A percentile compares a stretch with the other conserved stretches of the same genome.
Evolutionary conservation across 768 basidiomycete genomes (phyloP).

Genomic region (Mycena olivaceomarginata): DNA sequence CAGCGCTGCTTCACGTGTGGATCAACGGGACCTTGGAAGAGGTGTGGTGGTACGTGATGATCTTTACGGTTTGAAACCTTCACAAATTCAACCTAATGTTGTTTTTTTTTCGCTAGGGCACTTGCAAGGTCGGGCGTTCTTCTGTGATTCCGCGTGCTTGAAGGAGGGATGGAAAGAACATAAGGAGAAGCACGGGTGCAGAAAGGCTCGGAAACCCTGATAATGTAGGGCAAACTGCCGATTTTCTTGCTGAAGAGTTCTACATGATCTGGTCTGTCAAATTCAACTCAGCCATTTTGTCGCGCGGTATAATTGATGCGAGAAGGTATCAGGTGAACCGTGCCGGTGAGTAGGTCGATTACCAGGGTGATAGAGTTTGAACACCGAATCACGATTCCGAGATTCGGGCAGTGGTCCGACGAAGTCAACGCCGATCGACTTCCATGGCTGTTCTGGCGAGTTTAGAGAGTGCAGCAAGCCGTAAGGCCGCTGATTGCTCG

Average conservation of each 20-base stretch:
- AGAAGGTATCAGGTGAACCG: neutral
- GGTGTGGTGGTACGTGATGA: slow-evolving; percentile 58
- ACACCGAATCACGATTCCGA: neutral
- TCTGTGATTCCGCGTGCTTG: slow-evolving; percentile 52
- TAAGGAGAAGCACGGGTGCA: slow-evolving; percentile 49
- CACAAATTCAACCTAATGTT: neutral
- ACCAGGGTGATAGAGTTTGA: neutral
- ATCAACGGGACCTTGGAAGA: slow-evolving; percentile 59
- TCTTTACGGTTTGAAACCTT: neutral
- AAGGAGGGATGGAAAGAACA: slow-evolving; percentile 58
- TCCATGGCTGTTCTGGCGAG: too few relatives aligned
- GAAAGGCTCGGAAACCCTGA: slow-evolving; percentile 31
- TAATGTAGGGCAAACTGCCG: too few relatives aligned
- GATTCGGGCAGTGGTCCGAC: neutral
- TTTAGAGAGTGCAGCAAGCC: too few relatives aligned
- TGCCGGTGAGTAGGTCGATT: neutral
- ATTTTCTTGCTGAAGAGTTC: too few relatives aligned
- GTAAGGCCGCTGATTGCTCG: too few relatives aligned
- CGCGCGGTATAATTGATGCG: neutral
- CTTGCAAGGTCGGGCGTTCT: slow-evolving; percentile 53
- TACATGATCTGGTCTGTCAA: too few relatives aligned
- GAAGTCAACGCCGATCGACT: neutral
- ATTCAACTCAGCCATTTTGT: neutral
- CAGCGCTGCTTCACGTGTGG: slow-evolving; percentile 63
- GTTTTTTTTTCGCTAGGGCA: slow-evolving; percentile 38